A percentile compares a stretch with the other conserved stretches of the same genome.
Conservation (phyloP, 108 stramenopile species). For the Mayamaea pseudoterrestris region DNA sequence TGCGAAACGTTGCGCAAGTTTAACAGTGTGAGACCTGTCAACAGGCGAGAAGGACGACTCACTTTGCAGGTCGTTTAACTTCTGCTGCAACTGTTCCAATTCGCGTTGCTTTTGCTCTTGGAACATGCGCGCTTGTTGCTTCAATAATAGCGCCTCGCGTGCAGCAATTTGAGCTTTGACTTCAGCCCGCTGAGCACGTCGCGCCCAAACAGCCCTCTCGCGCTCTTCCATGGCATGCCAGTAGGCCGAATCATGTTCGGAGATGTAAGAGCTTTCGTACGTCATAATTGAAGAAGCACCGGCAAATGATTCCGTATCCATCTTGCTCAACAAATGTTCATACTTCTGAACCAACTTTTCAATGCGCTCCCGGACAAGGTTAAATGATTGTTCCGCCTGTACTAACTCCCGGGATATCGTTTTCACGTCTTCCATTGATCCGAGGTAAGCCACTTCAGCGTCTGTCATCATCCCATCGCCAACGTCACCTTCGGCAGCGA, state of each 20-base stretch:
- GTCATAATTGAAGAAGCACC: conserved; percentile 36
- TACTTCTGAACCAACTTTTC: conserved; percentile 60
- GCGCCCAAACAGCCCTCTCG: conserved; percentile 30
- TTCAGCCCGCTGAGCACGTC: conserved; percentile 61
- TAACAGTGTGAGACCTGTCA: too few species aligned
- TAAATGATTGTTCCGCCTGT: conserved; percentile 66
- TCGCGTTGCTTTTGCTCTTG: conserved; percentile 52
- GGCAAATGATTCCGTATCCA: conserved; percentile 42
- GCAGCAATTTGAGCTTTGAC: conserved; percentile 63
- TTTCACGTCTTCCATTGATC: conserved; percentile 62
- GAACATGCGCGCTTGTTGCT: conserved; percentile 34
- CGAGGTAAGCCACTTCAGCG: conserved; percentile 62
- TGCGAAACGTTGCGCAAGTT: too few species aligned
- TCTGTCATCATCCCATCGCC: conserved; percentile 63
- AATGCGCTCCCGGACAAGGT: conserved; percentile 46
- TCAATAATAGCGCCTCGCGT: conserved; percentile 51
- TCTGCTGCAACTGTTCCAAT: conserved; percentile 38
- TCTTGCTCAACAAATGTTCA: conserved; percentile 51
- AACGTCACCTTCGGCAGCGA: conserved; percentile 47
- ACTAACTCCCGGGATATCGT: conserved; percentile 55
- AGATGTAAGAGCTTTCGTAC: conserved; percentile 31
- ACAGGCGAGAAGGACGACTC: conserved; percentile 19
- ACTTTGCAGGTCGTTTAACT: conserved; percentile 27
- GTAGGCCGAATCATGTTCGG: conserved; percentile 15
- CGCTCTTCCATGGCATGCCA: conserved; percentile 11